Conservation (phyloP, 805 yeast genomes). For the Pichia manshurica region DNA sequence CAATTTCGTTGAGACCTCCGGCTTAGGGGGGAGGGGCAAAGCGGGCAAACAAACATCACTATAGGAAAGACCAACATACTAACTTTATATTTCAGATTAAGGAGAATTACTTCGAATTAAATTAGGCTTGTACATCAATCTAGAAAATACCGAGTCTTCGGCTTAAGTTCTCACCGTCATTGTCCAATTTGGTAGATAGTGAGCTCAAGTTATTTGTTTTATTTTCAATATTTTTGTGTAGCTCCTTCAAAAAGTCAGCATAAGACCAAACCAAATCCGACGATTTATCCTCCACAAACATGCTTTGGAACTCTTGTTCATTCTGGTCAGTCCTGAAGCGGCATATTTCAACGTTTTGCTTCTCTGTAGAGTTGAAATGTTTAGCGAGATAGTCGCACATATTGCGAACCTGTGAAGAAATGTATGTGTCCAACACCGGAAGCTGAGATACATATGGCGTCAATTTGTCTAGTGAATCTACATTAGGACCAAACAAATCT, state of each 20-base stretch:
- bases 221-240: slow-evolving; percentile 60
- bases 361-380: slow-evolving; percentile 33
- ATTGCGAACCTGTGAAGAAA: slow-evolving; percentile 62
- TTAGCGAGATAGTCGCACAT: slow-evolving; percentile 51
- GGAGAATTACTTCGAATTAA: background rate
- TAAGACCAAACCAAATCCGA: slow-evolving; percentile 51
- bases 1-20: too few species aligned
- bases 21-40: too few species aligned
- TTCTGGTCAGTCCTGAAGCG: slow-evolving; percentile 61
- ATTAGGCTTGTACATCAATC: background rate
- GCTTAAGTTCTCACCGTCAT: slow-evolving; percentile 14
- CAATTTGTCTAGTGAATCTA: slow-evolving; percentile 41
- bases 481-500: slow-evolving; percentile 64
- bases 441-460: slow-evolving; percentile 48
- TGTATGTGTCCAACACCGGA: slow-evolving; percentile 64
- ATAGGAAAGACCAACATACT: too few species aligned
- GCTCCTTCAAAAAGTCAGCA: slow-evolving; percentile 57
- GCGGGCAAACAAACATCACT: too few species aligned
- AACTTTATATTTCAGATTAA: too few species aligned
- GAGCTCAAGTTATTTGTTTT: slow-evolving; percentile 31
- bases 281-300: slow-evolving; percentile 69
- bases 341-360: slow-evolving; percentile 51
- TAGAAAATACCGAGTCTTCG: slow-evolving; percentile 13
- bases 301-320: slow-evolving; percentile 48
- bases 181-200: background rate